phyloP scores from a whole-genome alignment of 148 eudicot genomes.

The Persicaria maculosa region DNA sequence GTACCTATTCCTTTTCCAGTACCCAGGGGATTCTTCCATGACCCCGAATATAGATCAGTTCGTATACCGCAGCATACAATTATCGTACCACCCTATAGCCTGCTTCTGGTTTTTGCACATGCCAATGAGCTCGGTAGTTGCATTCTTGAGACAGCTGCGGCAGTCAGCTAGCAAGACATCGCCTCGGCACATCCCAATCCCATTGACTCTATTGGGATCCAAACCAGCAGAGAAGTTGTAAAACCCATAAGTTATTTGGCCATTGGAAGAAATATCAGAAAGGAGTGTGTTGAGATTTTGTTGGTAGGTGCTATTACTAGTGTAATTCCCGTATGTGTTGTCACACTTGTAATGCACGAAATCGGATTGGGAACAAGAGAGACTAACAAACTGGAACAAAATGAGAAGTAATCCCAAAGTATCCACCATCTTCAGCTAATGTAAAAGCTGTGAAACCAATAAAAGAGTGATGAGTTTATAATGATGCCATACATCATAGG shows the following conservation, averaged over 20 bases:
- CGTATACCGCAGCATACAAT: conserved; percentile 29
- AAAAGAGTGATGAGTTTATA: neutral
- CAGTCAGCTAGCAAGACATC: conserved; percentile 16
- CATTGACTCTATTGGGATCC: conserved; percentile 6
- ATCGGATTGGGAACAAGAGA: neutral
- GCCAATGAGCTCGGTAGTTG: neutral
- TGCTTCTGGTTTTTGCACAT: conserved; percentile 24
- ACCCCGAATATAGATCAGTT: conserved; percentile 11
- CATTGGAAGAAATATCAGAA: conserved; percentile 2
- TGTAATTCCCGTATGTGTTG: conserved; percentile 12
- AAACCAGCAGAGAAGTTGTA: conserved; percentile 12
- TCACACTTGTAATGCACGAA: neutral
- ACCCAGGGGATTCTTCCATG: neutral
- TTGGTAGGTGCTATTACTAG: conserved; percentile 9
- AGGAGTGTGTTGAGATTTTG: conserved; percentile 15
- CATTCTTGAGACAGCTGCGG: conserved; percentile 18
- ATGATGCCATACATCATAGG: no score
- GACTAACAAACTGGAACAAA: neutral
- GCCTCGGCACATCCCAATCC: conserved; percentile 18
- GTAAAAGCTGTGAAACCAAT: neutral
- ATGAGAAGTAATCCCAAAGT: neutral
- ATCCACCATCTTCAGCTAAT: conserved; percentile 1
- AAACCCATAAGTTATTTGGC: conserved; percentile 8
- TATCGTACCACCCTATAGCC: conserved; percentile 22
- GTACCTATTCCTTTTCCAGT: neutral